Conservation (phyloP, 352 stramenopile genomes). For the Globisporangium carolinianum region DNA sequence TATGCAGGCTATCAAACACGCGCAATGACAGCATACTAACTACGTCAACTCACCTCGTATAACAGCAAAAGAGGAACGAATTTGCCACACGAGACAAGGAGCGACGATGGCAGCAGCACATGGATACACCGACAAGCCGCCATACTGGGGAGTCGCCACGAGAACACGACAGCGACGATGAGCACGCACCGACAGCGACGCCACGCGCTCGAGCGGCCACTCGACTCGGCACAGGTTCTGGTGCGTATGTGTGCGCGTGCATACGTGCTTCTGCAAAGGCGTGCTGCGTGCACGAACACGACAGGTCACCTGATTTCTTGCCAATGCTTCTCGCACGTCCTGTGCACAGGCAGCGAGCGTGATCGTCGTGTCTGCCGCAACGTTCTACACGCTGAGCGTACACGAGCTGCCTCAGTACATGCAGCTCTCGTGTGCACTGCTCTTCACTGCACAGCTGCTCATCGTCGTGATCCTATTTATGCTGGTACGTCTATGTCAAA, state of each 20-base stretch:
- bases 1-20: too few species aligned
- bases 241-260: conserved; percentile 12
- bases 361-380: conserved; percentile 23
- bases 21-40: too few species aligned
- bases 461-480: conserved; percentile 17
- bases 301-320: not conserved
- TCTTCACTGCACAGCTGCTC: conserved; percentile 38
- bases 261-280: not conserved
- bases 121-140: not conserved
- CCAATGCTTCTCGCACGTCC: not conserved
- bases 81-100: too few species aligned
- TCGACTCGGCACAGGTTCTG: conserved; percentile 30
- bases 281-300: not conserved
- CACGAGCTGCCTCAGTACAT: conserved; percentile 34
- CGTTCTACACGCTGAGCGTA: conserved; percentile 42
- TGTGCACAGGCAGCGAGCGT: conserved; percentile 27
- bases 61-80: too few species aligned
- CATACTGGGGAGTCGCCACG: not conserved
- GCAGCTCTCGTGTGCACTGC: conserved; percentile 23
- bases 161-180: not conserved
- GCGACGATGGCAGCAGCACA: not conserved
- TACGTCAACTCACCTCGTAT: too few species aligned
- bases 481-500: conserved; percentile 15
- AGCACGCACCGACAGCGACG: conserved; percentile 18
- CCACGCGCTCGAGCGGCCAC: conserved; percentile 39